Conservation (phyloP, 129 eudicot genomes). For the Artemisia annua region DNA sequence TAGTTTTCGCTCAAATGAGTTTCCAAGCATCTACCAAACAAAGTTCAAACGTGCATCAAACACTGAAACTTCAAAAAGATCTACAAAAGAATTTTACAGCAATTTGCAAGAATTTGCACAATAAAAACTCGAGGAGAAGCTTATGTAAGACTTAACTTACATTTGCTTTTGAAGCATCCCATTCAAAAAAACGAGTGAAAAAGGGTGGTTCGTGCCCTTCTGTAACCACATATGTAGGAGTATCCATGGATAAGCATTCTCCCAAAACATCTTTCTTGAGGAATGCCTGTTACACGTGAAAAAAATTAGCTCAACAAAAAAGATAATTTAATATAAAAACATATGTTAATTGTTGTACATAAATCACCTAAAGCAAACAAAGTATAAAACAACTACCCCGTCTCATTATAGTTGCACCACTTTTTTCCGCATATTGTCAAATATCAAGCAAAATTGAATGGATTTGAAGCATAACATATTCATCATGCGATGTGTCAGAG, state of each 20-base stretch:
- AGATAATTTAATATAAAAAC: neutral
- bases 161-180: conserved; percentile 75
- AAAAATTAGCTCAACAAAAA: neutral
- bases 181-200: conserved; percentile 72
- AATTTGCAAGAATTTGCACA: neutral
- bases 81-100: neutral
- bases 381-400: no score
- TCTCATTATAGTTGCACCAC: neutral
- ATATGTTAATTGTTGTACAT: conserved; percentile 1
- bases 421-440: neutral
- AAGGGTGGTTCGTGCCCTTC: conserved; percentile 84
- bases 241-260: conserved; percentile 49
- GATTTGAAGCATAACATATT: neutral
- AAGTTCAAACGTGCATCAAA: conserved; percentile 3
- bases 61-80: neutral
- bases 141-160: conserved; percentile 38
- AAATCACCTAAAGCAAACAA: neutral
- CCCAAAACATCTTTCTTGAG: conserved; percentile 54
- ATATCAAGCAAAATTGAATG: neutral
- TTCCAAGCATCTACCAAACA: conserved; percentile 71
- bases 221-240: conserved; percentile 65
- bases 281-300: conserved; percentile 47
- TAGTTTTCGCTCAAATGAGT: conserved; percentile 83
- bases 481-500: neutral
- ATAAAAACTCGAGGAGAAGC: neutral